Evolutionary conservation across 306 rosid species (phyloP).

Genomic region (Medicago lupulina): DNA sequence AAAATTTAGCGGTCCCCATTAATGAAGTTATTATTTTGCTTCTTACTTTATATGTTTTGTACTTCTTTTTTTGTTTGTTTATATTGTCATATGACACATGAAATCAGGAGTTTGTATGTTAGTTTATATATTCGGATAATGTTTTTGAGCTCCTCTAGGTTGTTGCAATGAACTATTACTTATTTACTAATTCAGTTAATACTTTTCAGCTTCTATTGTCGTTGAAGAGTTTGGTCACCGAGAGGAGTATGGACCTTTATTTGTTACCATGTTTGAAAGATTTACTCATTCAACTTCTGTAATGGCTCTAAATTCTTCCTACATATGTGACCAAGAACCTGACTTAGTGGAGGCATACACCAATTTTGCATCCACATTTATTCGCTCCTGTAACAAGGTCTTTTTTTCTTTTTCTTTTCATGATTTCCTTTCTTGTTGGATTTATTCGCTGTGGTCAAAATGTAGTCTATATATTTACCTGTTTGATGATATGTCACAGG

Average conservation of each 20-base stretch:
- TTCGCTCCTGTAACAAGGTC: constrained; percentile 84
- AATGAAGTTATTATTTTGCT: constrained; percentile 6
- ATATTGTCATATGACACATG: constrained; percentile 11
- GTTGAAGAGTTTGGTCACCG: constrained; percentile 90
- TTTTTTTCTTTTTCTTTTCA: constrained; percentile 8
- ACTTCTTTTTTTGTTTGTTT: constrained; percentile 21
- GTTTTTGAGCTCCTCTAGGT: constrained; percentile 17
- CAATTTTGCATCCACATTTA: constrained; percentile 84
- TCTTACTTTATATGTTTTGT: background rate
- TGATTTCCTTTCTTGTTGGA: background rate
- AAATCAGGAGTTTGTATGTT: background rate
- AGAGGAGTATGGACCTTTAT: constrained; percentile 80
- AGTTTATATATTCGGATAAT: constrained; percentile 21
- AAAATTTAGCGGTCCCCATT: constrained; percentile 2
- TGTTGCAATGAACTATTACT: constrained; percentile 28
- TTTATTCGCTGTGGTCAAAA: constrained; percentile 29
- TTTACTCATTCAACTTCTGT: constrained; percentile 86
- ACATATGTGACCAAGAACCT: constrained; percentile 97
- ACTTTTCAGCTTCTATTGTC: constrained; percentile 87
- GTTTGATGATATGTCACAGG: constrained; percentile 63
- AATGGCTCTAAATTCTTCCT: constrained; percentile 90
- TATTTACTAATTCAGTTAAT: constrained; percentile 35
- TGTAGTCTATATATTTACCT: constrained; percentile 31
- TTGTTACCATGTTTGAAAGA: constrained; percentile 85
- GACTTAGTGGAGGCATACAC: constrained; percentile 97